These are phyloP conservation scores for Fusarium proliferatum DNA, from an alignment of 2,329 filamentous ascomycete species.

Conservation along the genomic window DNA sequence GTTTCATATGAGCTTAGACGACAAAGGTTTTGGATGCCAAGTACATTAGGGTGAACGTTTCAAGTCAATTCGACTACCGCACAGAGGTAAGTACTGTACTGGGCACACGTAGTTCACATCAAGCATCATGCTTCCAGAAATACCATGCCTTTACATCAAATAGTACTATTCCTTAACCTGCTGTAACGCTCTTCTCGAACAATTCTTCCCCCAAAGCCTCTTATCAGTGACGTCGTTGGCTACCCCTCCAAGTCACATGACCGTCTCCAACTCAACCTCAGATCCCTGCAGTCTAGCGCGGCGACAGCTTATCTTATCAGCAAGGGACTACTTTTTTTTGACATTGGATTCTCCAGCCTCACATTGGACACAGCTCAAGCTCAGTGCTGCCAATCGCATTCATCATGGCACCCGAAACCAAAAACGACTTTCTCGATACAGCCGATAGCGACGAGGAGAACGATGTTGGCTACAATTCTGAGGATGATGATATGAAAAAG, in stretches of 20 bases:
- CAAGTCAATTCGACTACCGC: no score
- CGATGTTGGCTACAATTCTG: slow-evolving; percentile 72
- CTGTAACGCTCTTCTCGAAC: background rate
- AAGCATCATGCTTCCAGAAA: background rate
- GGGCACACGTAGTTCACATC: rapidly evolving
- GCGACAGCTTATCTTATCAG: slow-evolving; percentile 41
- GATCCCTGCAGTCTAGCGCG: background rate
- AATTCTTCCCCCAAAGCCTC: background rate
- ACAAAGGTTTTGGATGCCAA: background rate
- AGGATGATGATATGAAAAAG: slow-evolving; percentile 75
- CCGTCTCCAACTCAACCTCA: background rate
- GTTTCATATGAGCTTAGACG: background rate
- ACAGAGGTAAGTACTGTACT: no score
- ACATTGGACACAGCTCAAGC: slow-evolving; percentile 1
- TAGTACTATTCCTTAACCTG: background rate
- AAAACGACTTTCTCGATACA: slow-evolving; percentile 76
- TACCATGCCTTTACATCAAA: background rate
- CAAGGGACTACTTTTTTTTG: slow-evolving; percentile 40
- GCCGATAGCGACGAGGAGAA: slow-evolving; percentile 69
- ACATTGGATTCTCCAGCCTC: slow-evolving; percentile 20
- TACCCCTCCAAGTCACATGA: slow-evolving; percentile 40
- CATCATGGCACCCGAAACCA: slow-evolving; percentile 74
- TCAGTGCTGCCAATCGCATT: slow-evolving; percentile 11
- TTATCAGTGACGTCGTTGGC: slow-evolving; percentile 29
- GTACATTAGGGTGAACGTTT: background rate